Base-by-base conservation (phyloP, 805 yeast species). In the Ogataea minuta region DNA sequence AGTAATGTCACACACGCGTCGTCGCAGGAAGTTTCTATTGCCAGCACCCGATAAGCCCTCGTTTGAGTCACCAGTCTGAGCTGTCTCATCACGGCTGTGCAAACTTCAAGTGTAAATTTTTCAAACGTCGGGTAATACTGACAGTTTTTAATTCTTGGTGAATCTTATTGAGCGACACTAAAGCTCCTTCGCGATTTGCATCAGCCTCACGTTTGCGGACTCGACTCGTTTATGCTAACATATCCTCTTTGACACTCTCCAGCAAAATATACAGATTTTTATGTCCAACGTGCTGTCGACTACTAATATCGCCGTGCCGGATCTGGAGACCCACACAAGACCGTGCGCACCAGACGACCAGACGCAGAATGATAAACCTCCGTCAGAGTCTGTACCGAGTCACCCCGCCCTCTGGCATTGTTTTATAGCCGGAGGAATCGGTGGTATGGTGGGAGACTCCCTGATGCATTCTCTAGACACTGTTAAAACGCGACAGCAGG, bases 381-480 rank as follows among this genome's bases (percentile, higher is more conserved):
- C 36, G 19, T 15, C 34, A 15, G 44, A 36, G 6, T 34, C 36
- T 6, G 41, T 26, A 3, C 12, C 36, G 20, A 23, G 28, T 26
- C 52, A 45, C 28, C 67, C 78, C 0, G 74, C 84, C 5, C 61
- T 83, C 16, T 31, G 74, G 46, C 71, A 75, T 54, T 77, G 88
- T 56, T 70, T 88, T 70, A 39, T 89, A 27, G 96, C 97, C 0
- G 99, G 99, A 28, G 97, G 95, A 0, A 64, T 91, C 34, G 99
- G 99, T 6, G 99, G 98, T 1, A 81, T 86, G 39, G 76, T 90
- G 26, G 98, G 97, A 10, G 99, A 91, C 55, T 74, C 93, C 1
- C 66, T 78, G 21, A 93, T 93, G 97, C 97, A 93, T 63, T 90
- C 98, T 0, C 65, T 93, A 24, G 99, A 93, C 58, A 93, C 99